phyloP scores from a whole-genome alignment of 805 yeast species.

The Blastobotrys attinorum region DNA sequence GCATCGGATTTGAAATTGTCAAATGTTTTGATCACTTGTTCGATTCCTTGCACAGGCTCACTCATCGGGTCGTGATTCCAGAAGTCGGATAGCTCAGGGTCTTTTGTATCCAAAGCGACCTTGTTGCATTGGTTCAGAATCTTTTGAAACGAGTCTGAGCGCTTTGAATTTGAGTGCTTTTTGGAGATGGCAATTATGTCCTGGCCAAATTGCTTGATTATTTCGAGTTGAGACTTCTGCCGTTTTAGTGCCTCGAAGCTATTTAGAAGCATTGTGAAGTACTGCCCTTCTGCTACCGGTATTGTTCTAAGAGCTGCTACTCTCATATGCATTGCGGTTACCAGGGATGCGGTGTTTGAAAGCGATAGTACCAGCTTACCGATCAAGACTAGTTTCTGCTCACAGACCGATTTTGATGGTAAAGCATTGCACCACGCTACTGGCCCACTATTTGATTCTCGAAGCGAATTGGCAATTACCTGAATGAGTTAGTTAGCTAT shows the following conservation, averaged over 20 bases:
- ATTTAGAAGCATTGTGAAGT: neutral
- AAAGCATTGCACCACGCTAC: constrained; percentile 5
- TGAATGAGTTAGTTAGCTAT: neutral
- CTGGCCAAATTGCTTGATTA: neutral
- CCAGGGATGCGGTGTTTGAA: constrained; percentile 5
- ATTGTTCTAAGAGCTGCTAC: constrained; percentile 1
- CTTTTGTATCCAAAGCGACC: neutral
- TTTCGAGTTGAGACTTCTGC: neutral
- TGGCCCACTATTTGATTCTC: neutral
- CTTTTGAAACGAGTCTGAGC: neutral
- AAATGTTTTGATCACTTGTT: neutral
- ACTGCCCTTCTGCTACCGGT: constrained; percentile 1
- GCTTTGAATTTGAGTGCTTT: neutral
- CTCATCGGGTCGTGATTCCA: neutral
- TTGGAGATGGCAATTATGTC: neutral
- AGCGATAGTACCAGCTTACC: constrained; percentile 6
- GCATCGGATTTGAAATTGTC: neutral
- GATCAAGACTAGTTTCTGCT: constrained; percentile 6
- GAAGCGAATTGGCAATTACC: constrained; percentile 1
- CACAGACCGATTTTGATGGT: neutral
- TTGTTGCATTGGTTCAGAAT: neutral
- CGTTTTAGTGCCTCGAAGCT: constrained; percentile 4
- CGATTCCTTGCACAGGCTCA: neutral
- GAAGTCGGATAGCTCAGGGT: neutral
- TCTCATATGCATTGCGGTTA: constrained; percentile 7